Evolutionary conservation across 108 stramenopile genomes (phyloP).

Genomic region (Cyclotella sp.): DNA sequence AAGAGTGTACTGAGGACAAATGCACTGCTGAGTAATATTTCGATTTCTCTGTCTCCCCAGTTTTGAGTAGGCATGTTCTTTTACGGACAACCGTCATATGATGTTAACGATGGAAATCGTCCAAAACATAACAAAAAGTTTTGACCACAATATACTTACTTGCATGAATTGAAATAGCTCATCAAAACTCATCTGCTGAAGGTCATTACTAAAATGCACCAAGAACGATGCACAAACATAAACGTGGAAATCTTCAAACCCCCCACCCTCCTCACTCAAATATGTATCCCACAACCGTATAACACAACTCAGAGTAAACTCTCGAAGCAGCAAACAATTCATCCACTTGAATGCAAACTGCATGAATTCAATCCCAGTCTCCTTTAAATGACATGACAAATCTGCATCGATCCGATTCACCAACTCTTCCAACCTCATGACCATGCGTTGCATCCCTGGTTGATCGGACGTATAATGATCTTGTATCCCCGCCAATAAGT

Average conservation of each 20-base stretch:
- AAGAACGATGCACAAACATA: constrained; percentile 98
- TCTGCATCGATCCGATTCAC: constrained; percentile 92
- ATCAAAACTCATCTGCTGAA: constrained; percentile 92
- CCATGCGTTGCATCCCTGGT: constrained; percentile 98
- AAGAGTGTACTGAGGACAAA: constrained; percentile 87
- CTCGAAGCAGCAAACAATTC: constrained; percentile 97
- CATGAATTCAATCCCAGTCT: constrained; percentile 86
- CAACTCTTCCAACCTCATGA: constrained; percentile 92
- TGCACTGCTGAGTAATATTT: constrained; percentile 87
- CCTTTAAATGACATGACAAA: constrained; percentile 79
- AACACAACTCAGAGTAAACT: constrained; percentile 84
- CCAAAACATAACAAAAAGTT: neutral
- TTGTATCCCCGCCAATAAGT: constrained; percentile 94
- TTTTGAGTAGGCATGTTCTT: constrained; percentile 72
- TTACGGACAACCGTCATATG: neutral
- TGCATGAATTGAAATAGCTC: constrained; percentile 97
- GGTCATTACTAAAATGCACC: constrained; percentile 87
- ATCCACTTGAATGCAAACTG: constrained; percentile 99
- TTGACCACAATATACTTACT: constrained; percentile 19
- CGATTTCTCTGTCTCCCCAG: constrained; percentile 87
- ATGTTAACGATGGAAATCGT: neutral
- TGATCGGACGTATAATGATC: constrained; percentile 98
- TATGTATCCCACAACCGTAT: constrained; percentile 96
- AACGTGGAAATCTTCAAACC: constrained; percentile 97
- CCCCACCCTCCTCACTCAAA: constrained; percentile 84